Evolutionary conservation across 306 rosid genomes (phyloP), one percentile per base, ranked within the genome.

Genomic region (Glycine latifolia): DNA sequence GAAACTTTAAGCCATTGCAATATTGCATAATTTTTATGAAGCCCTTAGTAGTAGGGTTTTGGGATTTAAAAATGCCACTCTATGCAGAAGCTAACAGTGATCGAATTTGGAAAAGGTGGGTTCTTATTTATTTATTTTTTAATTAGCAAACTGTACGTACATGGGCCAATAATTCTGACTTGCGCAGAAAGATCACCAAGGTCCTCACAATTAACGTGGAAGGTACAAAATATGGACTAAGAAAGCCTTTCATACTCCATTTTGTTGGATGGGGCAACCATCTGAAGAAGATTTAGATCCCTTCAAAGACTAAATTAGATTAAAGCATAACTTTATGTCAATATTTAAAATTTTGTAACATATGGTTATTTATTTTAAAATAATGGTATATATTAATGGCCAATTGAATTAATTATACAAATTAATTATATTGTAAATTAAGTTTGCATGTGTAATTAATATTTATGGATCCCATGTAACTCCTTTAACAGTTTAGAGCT

Each of bases 121-220:
- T 26, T 54, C 72, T 71, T 71, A 35, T 35, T 39, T 39, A 37
- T 37, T 37, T 37, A 37, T 37, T 61, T 58, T 58, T 17, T 58
- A 7, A 9, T 55, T 58, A 59, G 78, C 11, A 56, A 68, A 55
- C 5, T 54, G 76, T 68, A 33, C 17, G 53, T 68, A 48, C 46
- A 41, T 53, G 75, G 55, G 82, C 67, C 82, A 67, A 74, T 20
- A 15, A n/a, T n/a, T 44, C 70, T 69, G 83, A 79, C 50, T 79
- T 69, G 49, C 71, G 73, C 56, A 61, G 84, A 80, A 80, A 61
- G 79, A 52, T 37, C 72, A 60, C 55, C 1, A 26, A 26, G 31
- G 31, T 26, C 31, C 31, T 26, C 41, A 37, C 41, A 37, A 37
- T 37, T 37, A 37, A 37, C 41, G 41, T 37, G 41, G 41, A 33